Conservation (phyloP, 192 early-diverging fungal genomes). For the Umbelopsis isabellina region DNA sequence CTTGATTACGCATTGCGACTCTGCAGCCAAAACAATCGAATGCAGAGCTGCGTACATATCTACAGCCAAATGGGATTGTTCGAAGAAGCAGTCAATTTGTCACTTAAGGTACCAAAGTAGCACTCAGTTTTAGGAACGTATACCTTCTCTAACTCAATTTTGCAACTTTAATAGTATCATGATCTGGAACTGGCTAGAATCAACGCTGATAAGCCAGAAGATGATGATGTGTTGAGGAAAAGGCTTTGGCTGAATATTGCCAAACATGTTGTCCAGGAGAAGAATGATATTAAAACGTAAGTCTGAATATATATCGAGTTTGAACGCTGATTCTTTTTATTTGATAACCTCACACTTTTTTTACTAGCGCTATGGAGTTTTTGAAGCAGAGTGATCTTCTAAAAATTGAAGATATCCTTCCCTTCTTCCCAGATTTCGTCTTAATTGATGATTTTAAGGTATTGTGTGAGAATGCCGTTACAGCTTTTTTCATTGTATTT, state of each 20-base stretch:
- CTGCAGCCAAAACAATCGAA: conserved; percentile 80
- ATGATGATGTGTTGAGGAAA: conserved; percentile 79
- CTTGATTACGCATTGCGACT: conserved; percentile 90
- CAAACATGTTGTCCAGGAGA: conserved; percentile 83
- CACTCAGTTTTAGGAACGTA: background rate
- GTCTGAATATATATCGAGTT: background rate
- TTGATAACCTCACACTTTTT: background rate
- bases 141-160: background rate
- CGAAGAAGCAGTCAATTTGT: conserved; percentile 92
- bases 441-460: conserved; percentile 96
- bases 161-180: conserved; percentile 52
- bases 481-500: too few relatives aligned
- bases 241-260: conserved; percentile 95
- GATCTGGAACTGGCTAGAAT: conserved; percentile 91
- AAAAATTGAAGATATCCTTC: conserved; percentile 95
- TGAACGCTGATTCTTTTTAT: background rate
- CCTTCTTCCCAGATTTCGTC: conserved; percentile 97
- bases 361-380: conserved; percentile 84
- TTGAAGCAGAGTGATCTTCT: conserved; percentile 79
- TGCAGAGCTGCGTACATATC: conserved; percentile 88
- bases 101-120: conserved; percentile 65
- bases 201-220: conserved; percentile 91
- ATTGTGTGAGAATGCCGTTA: background rate
- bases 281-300: conserved; percentile 82
- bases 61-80: conserved; percentile 87